Conservation (phyloP, 352 stramenopile species). For the Halophytophthora batemanensis region DNA sequence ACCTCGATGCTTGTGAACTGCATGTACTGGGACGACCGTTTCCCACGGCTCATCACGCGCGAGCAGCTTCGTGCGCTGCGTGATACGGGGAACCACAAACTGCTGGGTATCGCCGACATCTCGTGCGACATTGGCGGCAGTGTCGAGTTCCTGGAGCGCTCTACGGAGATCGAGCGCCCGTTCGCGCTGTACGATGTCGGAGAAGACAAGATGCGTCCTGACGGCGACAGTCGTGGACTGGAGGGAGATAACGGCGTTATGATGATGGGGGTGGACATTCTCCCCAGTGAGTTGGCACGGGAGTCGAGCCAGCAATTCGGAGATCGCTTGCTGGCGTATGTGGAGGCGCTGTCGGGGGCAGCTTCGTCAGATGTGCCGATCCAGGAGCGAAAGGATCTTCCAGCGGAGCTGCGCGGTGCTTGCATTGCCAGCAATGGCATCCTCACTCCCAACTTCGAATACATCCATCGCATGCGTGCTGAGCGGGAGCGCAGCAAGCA, state of each 20-base stretch:
- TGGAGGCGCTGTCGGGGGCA: constrained; percentile 49
- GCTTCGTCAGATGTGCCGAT: constrained; percentile 54
- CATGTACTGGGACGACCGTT: constrained; percentile 96
- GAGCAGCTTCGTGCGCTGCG: constrained; percentile 83
- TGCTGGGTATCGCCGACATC: constrained; percentile 93
- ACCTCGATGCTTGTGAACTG: constrained; percentile 94
- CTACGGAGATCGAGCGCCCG: constrained; percentile 93
- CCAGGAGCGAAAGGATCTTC: constrained; percentile 51
- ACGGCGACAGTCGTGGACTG: constrained; percentile 43
- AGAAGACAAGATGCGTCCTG: constrained; percentile 63
- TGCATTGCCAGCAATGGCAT: constrained; percentile 90
- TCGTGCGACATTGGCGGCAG: constrained; percentile 94
- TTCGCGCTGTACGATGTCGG: constrained; percentile 91
- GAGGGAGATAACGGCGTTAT: constrained; percentile 73
- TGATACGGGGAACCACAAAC: constrained; percentile 61
- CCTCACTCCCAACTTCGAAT: constrained; percentile 85
- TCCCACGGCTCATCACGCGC: constrained; percentile 91
- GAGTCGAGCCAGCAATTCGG: constrained; percentile 96
- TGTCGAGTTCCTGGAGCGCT: constrained; percentile 92
- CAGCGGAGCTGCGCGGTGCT: constrained; percentile 81
- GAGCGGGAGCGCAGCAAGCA: constrained; percentile 75
- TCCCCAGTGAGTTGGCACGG: constrained; percentile 92
- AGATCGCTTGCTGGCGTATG: constrained; percentile 88
- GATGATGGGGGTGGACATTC: constrained; percentile 95
- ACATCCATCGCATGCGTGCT: constrained; percentile 90